phyloP scores from a whole-genome alignment of 495 filamentous ascomycete genomes.

The Trichodelitschia bisporula region DNA sequence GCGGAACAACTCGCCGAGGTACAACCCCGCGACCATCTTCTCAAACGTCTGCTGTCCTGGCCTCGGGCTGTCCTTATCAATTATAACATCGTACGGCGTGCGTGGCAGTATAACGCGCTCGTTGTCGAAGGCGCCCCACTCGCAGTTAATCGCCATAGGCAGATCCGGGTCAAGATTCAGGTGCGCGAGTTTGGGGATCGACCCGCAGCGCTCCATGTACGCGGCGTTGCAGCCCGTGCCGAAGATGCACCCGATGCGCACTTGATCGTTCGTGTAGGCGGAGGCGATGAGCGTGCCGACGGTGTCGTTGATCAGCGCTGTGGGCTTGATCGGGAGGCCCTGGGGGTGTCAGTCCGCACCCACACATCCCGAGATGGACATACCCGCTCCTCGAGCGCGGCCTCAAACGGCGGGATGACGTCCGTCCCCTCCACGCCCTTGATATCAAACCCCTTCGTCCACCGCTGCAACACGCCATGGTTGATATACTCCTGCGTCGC shows the following conservation, averaged over 20 bases:
- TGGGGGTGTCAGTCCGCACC: slow-evolving; percentile 12
- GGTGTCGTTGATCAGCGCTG: slow-evolving; percentile 90
- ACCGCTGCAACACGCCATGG: slow-evolving; percentile 82
- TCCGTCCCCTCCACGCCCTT: slow-evolving; percentile 84
- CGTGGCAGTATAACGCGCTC: slow-evolving; percentile 80
- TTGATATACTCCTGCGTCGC: slow-evolving; percentile 93
- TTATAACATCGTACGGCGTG: slow-evolving; percentile 59
- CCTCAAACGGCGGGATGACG: slow-evolving; percentile 82
- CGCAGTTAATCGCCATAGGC: slow-evolving; percentile 96
- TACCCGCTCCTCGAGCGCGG: slow-evolving; percentile 54
- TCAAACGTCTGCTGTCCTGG: slow-evolving; percentile 92
- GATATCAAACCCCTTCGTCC: slow-evolving; percentile 99
- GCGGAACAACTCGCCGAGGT: slow-evolving; percentile 88
- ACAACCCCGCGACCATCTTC: slow-evolving; percentile 94
- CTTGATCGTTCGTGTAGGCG: slow-evolving; percentile 70
- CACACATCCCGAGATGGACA: slow-evolving; percentile 8
- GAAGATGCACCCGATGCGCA: slow-evolving; percentile 95
- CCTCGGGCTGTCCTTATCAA: slow-evolving; percentile 81
- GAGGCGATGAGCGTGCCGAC: slow-evolving; percentile 98
- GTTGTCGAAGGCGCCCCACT: slow-evolving; percentile 97
- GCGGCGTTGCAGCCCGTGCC: slow-evolving; percentile 96
- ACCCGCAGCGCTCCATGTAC: slow-evolving; percentile 86
- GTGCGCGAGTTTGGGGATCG: slow-evolving; percentile 81
- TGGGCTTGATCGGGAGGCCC: slow-evolving; percentile 81
- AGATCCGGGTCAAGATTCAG: slow-evolving; percentile 73